Evolutionary conservation across 371 early-diverging fungal species (phyloP), one percentile per base, ranked within the genome.

Genomic region (Mortierella sp.): DNA sequence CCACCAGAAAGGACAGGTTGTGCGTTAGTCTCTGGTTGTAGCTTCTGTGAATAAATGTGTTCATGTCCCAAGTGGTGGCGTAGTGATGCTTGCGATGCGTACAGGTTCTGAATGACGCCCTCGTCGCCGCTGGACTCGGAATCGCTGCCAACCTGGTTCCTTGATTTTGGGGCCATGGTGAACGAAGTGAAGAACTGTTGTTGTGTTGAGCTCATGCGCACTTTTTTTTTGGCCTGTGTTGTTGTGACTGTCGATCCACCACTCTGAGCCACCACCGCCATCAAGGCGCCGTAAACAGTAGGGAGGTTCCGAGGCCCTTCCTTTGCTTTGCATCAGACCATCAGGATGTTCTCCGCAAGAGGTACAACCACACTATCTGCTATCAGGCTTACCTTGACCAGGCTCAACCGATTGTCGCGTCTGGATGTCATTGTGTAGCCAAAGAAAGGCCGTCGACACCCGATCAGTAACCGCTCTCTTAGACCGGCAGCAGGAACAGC

Each of bases 51-150:
- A 22, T 4, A 34, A 34, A 10, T 7, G 34, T 34, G 34, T 10
- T n/a, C n/a, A n/a, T n/a, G n/a, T n/a, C n/a, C n/a, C 47, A 24
- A 10, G 9, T 24, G 6, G 24, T 14, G 9, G 7, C 45, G 39
- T 43, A n/a, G 40, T 46, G 34, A 43, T 13, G 16, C 49, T 4
- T 24, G 47, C 22, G 21, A 7, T 24, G 53, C 72, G 17, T 74
- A 74, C 76, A 74, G 17, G 61, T 60, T 74, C 65, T 74, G 64
- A 60, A 68, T 59, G 45, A 41, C 58, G 21, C 55, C 67, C 31
- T 71, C 71, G 45, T 74, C 76, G 41, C 57, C 76, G 50, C 69
- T 64, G 8, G 61, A 64, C 54, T 74, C 76, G 46, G 47, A 40
- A 39, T 74, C 76, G 51, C 67, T 73, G 54, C 39, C 25, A 53